Base-by-base conservation (phyloP, 2,329 filamentous ascomycete species). In the Hypoxylon sp. region DNA sequence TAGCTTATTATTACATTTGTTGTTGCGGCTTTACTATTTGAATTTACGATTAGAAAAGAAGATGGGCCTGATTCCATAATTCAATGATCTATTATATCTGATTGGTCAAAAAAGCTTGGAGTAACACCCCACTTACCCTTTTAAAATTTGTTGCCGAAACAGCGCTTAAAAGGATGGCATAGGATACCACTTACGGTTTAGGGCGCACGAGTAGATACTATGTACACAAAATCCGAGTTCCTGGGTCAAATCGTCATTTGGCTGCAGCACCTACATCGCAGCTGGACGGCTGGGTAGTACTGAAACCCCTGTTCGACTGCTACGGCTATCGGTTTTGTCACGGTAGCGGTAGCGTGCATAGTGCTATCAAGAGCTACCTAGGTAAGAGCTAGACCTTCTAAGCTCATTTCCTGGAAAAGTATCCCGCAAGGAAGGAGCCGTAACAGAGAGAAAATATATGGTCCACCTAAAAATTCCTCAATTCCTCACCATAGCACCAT, bases 381-480 rank as follows among this genome's bases (percentile, higher is more conserved):
- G 6, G 28, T 6, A n/a, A n/a, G n/a, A n/a, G n/a, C n/a, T n/a
- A n/a, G n/a, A 32, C 28, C 28, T 30, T 47, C 34, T 30, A 54
- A 65, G 59, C 59, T 66, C 44, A 22, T 66, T 66, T 56, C 63
- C 59, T 49, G 43, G 49, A 51, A 51, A 59, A 48, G 56, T 28
- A 62, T 56, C 17, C 46, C 46, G 46, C 17, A n/a, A n/a, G n/a
- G n/a, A n/a, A n/a, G n/a, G n/a, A n/a, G n/a, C n/a, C n/a, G n/a
- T n/a, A n/a, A 52, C 48, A 55, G 59, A 37, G n/a, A 47, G 59
- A 55, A 52, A 30, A 56, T 32, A 26, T 6, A 24, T 3, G 47
- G 55, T 64, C 64, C 61, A 67, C 58, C 62, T 62, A 62, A 60
- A 67, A 57, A 50, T 65, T 65, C 58, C 56, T 66, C 56, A 59